Evolutionary conservation across 192 early-diverging fungal species (phyloP).

Genomic region (Physocladia obscura): DNA sequence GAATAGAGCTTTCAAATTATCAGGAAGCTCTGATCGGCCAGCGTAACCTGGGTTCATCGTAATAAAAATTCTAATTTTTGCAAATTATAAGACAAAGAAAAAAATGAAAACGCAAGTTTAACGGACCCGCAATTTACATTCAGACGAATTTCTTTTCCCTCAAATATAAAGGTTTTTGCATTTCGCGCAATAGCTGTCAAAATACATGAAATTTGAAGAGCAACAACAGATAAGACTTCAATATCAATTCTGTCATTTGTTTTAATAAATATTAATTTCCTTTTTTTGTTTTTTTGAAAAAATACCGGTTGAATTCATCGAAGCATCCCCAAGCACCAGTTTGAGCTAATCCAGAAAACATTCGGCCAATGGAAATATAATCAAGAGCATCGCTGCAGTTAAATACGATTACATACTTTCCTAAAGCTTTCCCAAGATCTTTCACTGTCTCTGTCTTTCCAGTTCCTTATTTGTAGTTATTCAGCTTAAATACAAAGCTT

Average conservation of each 20-base stretch:
- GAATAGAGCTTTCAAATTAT: slow-evolving; percentile 61
- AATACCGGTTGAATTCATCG: slow-evolving; percentile 59
- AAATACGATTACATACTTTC: slow-evolving; percentile 61
- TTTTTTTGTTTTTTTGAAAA: neutral
- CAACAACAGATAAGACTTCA: slow-evolving; percentile 62
- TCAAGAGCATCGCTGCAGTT: slow-evolving; percentile 65
- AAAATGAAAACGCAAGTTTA: neutral
- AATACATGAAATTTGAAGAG: slow-evolving; percentile 58
- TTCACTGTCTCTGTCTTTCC: slow-evolving; percentile 68
- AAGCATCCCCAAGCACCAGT: slow-evolving; percentile 68
- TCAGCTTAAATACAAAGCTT: too few relatives aligned
- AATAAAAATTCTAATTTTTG: slow-evolving; percentile 45
- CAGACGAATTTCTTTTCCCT: slow-evolving; percentile 58
- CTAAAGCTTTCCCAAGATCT: slow-evolving; percentile 59
- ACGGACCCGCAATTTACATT: slow-evolving; percentile 43
- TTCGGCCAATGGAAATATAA: slow-evolving; percentile 62
- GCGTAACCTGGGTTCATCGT: slow-evolving; percentile 66
- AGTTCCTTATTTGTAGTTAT: slow-evolving; percentile 30
- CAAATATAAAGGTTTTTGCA: slow-evolving; percentile 54
- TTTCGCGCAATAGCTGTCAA: slow-evolving; percentile 51
- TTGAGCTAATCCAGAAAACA: slow-evolving; percentile 62
- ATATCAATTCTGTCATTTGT: slow-evolving; percentile 69
- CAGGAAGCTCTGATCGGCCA: slow-evolving; percentile 56
- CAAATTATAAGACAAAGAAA: neutral
- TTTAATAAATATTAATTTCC: too few relatives aligned